Evolutionary conservation across 148 eudicot species (phyloP), one percentile per base, ranked within the genome.

Genomic region (Pouteria glomerata): DNA sequence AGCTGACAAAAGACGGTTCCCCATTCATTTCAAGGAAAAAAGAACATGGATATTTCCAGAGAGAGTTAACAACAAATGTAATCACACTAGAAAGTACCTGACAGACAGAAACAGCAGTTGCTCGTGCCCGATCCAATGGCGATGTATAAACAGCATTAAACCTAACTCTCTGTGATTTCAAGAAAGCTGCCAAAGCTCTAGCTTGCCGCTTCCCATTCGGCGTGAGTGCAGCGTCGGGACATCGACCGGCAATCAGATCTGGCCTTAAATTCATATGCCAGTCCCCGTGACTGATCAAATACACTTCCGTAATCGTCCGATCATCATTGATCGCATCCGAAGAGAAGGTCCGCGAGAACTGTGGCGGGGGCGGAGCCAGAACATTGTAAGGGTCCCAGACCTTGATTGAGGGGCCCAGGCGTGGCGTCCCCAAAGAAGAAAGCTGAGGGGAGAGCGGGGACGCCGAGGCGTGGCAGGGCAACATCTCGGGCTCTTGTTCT

Each of bases 311-410:
- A 6, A 82, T 21, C 16, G 77, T 66, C 47, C 76, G 79, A 63
- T 84, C 84, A n/a, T 83, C 97, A 13, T 68, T 75, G 29, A 51
- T 12, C 64, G 64, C 55, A 4, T 80, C 90, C 2, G 86, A 68
- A 1, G 92, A 84, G 63, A 82, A 87, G 53, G 79, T 72, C 64
- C 90, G 63, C 7, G 76, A 77, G 48, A 87, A 87, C 8, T 80
- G 83, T 48, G 80, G 84, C 6, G 81, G 89, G 0, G 87, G 98
- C 6, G 95, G 91, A 1, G 93, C 93, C 3, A 95, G 85, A 1
- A 95, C 96, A 29, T 95, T 91, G 76, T 91, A 95, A 7, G 98
- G 98, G 84, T 95, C 98, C 98, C 98, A 95, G 68, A 95, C 98
- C 80, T 95, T 95, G 76, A 95, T 95, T 4, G 97, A 91, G n/a